Base-by-base conservation (phyloP, 1,284 basidiomycete species). In the Athelia psychrophila region DNA sequence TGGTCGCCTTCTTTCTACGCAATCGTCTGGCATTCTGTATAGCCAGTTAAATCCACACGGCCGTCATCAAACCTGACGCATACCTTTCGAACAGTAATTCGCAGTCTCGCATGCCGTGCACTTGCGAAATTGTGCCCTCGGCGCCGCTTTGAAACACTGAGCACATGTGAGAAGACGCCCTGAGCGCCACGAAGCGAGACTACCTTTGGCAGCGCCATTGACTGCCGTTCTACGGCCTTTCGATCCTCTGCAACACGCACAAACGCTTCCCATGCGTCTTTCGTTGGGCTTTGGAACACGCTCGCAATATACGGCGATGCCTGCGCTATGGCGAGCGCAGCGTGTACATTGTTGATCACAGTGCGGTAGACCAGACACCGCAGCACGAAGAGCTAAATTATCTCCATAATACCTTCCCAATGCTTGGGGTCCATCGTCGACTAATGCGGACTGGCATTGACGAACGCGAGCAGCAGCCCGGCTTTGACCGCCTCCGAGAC, bases 1-100 rank as follows among this genome's bases (percentile, higher is more conserved):
- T 74, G 71, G 18, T 71, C 68, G 22, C 64, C 64, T 51, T 68
- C 66, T 48, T 73, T 72, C 69, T 70, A 72, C 2, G 68, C 67
- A 2, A 54, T 51, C 2, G 58, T 57, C 52, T 72, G 71, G 50
- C 71, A 73, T 52, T 71, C 67, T 51, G 56, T 24, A 19, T 15
- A 35, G 12, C n/a, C n/a, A n/a, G n/a, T n/a, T n/a, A n/a, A n/a
- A 4, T 4, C 30, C 35, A 15, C 13, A 12, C n/a, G n/a, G n/a
- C n/a, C n/a, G n/a, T 22, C 18, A 12, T 19, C 15, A 27, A 25
- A 36, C 16, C n/a, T 38, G 19, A 25, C n/a, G n/a, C n/a, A n/a
- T n/a, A 53, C 33, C 33, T 35, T 68, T 69, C 2, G 72, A 73
- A 53, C 72, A 73, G 55, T 73, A 73, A n/a, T 68, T 58, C 3